Percentiles rank a stretch among this genome's conserved stretches.
Evolutionary conservation across 2,329 filamentous ascomycete genomes (phyloP).

Genomic region (Colletotrichum sp.): DNA sequence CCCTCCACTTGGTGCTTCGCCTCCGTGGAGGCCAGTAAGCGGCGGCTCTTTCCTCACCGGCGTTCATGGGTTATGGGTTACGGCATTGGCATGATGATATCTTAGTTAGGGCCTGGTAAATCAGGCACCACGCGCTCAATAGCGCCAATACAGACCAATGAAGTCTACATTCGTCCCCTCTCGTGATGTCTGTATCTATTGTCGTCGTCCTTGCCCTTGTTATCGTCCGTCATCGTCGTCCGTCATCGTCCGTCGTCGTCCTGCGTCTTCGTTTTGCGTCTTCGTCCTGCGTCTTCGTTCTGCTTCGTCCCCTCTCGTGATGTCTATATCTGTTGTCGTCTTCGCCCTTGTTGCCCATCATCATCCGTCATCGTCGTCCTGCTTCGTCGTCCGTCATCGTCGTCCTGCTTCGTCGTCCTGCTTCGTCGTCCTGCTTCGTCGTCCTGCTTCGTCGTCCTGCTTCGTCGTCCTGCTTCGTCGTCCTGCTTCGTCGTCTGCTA

Average conservation of each 20-base stretch:
- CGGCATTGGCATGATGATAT: conserved; percentile 20
- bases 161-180: neutral
- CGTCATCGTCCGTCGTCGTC: neutral
- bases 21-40: conserved; percentile 72
- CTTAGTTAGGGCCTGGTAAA: conserved; percentile 14
- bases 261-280: too few species aligned
- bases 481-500: neutral
- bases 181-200: neutral
- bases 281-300: neutral
- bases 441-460: neutral
- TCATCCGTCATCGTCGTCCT: neutral
- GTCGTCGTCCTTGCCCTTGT: neutral
- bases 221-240: neutral
- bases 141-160: conserved; percentile 21
- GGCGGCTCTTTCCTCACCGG: neutral
- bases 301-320: neutral
- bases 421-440: neutral
- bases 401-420: neutral
- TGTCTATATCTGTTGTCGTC: neutral
- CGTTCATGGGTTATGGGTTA: conserved; percentile 22
- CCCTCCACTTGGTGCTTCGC: conserved; percentile 81
- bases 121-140: conserved; percentile 3
- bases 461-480: too few species aligned
- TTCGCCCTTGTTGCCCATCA: neutral
- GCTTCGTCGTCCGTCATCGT: neutral